Evolutionary conservation across 2,329 filamentous ascomycete genomes (phyloP), one percentile per base, ranked within the genome.

Genomic region (Arthrobotrys iridis): DNA sequence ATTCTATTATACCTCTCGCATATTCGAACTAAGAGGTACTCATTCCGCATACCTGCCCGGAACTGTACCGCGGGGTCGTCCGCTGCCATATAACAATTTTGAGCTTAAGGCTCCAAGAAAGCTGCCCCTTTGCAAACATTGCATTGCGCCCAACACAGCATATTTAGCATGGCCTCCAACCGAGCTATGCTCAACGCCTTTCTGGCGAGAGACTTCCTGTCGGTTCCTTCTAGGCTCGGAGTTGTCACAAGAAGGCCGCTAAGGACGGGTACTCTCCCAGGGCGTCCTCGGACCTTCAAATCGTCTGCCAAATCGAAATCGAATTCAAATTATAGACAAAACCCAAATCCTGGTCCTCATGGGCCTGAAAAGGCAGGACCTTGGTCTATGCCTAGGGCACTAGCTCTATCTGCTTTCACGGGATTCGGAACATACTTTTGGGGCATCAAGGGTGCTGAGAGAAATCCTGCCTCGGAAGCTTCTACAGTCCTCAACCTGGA

Each of bases 341-440:
- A 62, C 35, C 20, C 50, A 28, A 30, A 60, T 24, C 18, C 50
- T 4, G 45, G 52, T 22, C n/a, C 15, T 37, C 43, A 57, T 41
- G 60, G 52, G 6, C 37, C 62, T 11, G 52, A 45, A 35, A 52
- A 30, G 13, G 46, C 68, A 37, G 70, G 43, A 41, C 33, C 41
- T 48, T 74, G 70, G 70, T 67, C 70, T 7, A 74, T 74, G 70
- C 70, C 70, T 15, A 57, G 55, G 15, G 70, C 62, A 33, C 35
- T 74, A 40, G 70, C 70, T 5, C 55, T 78, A 10, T 73, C 77
- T 33, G 74, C 58, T 41, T 65, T 78, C 35, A 78, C 77, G 18
- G 77, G 77, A 46, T 45, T 35, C 13, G 76, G 68, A 28, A 74
- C 70, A 46, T 78, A 78, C 60, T 63, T 77, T 40, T 77, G 70